Evolutionary conservation across 345 rosid genomes (phyloP).

Genomic region (Dovyalis caffra): DNA sequence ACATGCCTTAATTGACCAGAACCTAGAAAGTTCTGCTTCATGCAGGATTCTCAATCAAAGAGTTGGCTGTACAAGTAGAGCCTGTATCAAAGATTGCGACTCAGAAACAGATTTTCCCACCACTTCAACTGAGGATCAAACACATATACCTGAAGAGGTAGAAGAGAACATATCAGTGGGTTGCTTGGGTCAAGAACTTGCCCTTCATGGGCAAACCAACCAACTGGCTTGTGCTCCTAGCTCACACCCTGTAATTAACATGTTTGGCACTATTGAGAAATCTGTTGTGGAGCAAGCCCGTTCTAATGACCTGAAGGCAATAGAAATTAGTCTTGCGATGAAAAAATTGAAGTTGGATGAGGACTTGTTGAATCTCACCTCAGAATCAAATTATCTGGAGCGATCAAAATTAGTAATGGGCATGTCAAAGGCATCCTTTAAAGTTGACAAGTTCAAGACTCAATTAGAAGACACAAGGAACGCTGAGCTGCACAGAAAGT

Average conservation of each 20-base stretch:
- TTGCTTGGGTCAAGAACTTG: conserved; percentile 40
- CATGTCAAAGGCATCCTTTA: conserved; percentile 61
- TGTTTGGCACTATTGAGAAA: conserved; percentile 42
- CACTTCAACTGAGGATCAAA: conserved; percentile 24
- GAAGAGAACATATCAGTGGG: conserved; percentile 29
- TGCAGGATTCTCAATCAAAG: conserved; percentile 12
- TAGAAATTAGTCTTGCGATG: conserved; percentile 56
- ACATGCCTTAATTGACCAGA: conserved; percentile 19
- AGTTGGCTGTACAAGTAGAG: conserved; percentile 16
- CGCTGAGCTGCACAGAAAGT: conserved; percentile 57
- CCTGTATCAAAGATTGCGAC: conserved; percentile 24
- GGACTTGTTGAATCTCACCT: conserved; percentile 44
- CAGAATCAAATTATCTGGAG: conserved; percentile 58
- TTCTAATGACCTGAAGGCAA: conserved; percentile 65
- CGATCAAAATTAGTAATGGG: conserved; percentile 70
- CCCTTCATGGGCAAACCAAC: conserved; percentile 29
- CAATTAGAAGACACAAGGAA: conserved; percentile 65
- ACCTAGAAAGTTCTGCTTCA: conserved; percentile 26
- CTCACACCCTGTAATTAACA: conserved; percentile 23
- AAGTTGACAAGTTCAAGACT: conserved; percentile 69
- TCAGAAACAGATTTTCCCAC: conserved; percentile 33
- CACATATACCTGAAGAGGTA: conserved; percentile 31
- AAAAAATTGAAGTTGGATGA: conserved; percentile 51
- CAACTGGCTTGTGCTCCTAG: conserved; percentile 39
- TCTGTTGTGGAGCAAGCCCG: conserved; percentile 63